These are phyloP conservation scores for Darksidea phi DNA, from an alignment of 495 filamentous ascomycete species.

Conservation along the genomic window DNA sequence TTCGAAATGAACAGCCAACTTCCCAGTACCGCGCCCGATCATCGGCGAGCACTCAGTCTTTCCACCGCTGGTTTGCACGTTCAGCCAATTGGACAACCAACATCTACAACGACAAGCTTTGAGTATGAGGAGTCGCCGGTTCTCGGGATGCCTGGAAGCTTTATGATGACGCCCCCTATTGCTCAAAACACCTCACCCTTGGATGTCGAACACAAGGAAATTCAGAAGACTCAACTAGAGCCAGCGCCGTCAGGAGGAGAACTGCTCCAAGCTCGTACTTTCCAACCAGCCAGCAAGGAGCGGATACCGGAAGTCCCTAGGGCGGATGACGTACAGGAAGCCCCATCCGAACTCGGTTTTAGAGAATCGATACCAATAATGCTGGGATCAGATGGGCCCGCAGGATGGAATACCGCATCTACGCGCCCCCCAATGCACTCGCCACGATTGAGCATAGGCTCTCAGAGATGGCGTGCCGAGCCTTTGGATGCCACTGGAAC, in stretches of 20 bases:
- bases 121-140: slow-evolving; percentile 54
- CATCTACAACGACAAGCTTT: slow-evolving; percentile 38
- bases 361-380: slow-evolving; percentile 63
- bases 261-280: slow-evolving; percentile 12
- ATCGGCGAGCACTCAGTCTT: slow-evolving; percentile 17
- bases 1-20: no score
- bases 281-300: slow-evolving; percentile 6
- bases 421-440: slow-evolving; percentile 5
- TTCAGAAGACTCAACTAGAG: slow-evolving; percentile 52
- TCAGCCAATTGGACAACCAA: slow-evolving; percentile 23
- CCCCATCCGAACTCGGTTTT: slow-evolving; percentile 42
- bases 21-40: neutral
- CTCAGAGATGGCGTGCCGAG: slow-evolving; percentile 30
- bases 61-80: slow-evolving; percentile 15
- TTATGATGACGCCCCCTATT: slow-evolving; percentile 47
- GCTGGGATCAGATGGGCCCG: slow-evolving; percentile 43
- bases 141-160: slow-evolving; percentile 64
- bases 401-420: slow-evolving; percentile 6
- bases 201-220: slow-evolving; percentile 40
- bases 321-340: neutral
- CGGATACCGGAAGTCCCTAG: neutral
- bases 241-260: slow-evolving; percentile 45
- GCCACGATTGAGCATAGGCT: slow-evolving; percentile 25
- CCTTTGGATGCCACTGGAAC: slow-evolving; percentile 28
- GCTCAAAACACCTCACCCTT: slow-evolving; percentile 53